phyloP scores from a whole-genome alignment of 1,284 basidiomycete species.

The Puccinia triticina region DNA sequence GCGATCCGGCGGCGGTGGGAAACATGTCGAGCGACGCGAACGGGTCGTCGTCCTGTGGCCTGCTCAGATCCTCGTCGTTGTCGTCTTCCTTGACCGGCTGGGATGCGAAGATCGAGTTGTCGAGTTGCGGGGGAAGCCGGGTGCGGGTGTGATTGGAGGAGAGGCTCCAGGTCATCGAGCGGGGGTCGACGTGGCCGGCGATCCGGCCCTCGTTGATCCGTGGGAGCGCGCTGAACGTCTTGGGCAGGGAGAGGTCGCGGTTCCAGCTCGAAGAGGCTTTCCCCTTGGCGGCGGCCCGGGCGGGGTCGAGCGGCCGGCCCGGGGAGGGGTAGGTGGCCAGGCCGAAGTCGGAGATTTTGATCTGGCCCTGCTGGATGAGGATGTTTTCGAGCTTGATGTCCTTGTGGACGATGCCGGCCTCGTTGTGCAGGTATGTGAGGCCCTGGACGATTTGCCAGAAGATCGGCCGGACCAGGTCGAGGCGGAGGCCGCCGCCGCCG shows the following conservation, averaged over 20 bases:
- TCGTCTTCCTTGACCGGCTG: slow-evolving; percentile 20
- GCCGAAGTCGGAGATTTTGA: slow-evolving; percentile 81
- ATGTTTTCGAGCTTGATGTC: slow-evolving; percentile 98
- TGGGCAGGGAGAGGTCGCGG: slow-evolving; percentile 39
- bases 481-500: slow-evolving; percentile 51
- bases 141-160: background rate
- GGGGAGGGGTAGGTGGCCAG: slow-evolving; percentile 65
- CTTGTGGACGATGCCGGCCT: slow-evolving; percentile 77
- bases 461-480: slow-evolving; percentile 73
- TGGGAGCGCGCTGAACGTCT: slow-evolving; percentile 21
- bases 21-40: slow-evolving; percentile 57
- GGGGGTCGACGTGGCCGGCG: background rate
- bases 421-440: slow-evolving; percentile 80
- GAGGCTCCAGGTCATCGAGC: background rate
- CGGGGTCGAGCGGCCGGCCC: slow-evolving; percentile 62
- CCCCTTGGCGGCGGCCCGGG: slow-evolving; percentile 13
- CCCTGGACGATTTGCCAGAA: slow-evolving; percentile 87
- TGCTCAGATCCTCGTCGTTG: slow-evolving; percentile 19
- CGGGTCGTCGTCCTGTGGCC: slow-evolving; percentile 52
- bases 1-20: slow-evolving; percentile 75
- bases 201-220: slow-evolving; percentile 34
- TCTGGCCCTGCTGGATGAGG: slow-evolving; percentile 77
- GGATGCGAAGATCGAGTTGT: slow-evolving; percentile 11
- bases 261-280: slow-evolving; percentile 17
- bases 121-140: background rate